Percentiles rank a stretch among this genome's conserved stretches.
phyloP scores from a whole-genome alignment of 2,329 filamentous ascomycete species.

The Pseudogymnoascus sp. region DNA sequence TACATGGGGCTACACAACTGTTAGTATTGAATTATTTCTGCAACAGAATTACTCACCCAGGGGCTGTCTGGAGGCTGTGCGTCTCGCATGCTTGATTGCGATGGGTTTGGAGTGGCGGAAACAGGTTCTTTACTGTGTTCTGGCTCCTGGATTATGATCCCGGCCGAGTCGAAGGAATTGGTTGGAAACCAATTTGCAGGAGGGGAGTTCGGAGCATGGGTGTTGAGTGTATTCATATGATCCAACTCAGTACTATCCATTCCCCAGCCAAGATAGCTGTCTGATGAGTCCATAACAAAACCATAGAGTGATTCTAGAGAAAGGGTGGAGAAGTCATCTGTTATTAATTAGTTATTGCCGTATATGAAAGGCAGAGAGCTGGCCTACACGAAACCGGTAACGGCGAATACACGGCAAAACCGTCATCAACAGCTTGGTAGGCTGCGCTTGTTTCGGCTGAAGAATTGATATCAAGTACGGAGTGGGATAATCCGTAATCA shows the following conservation, averaged over 20 bases:
- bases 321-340: slow-evolving; percentile 13
- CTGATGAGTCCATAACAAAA: slow-evolving; percentile 14
- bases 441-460: neutral
- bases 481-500: neutral
- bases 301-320: slow-evolving; percentile 13
- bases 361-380: neutral
- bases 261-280: slow-evolving; percentile 15
- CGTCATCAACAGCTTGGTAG: neutral
- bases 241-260: slow-evolving; percentile 12
- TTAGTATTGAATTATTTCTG: neutral
- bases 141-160: neutral
- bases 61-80: slow-evolving; percentile 14
- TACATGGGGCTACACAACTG: slow-evolving; percentile 14
- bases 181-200: slow-evolving; percentile 12
- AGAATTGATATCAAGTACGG: neutral
- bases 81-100: slow-evolving; percentile 8
- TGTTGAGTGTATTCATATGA: slow-evolving; percentile 12
- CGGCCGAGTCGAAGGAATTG: neutral
- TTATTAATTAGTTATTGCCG: slow-evolving; percentile 3
- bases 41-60: slow-evolving; percentile 11
- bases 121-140: neutral
- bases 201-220: slow-evolving; percentile 11
- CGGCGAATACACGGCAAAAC: neutral
- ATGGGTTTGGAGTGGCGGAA: neutral
- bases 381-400: slow-evolving; percentile 1